phyloP scores from a whole-genome alignment of 192 early-diverging fungal genomes.

The Coemansia sp. region DNA sequence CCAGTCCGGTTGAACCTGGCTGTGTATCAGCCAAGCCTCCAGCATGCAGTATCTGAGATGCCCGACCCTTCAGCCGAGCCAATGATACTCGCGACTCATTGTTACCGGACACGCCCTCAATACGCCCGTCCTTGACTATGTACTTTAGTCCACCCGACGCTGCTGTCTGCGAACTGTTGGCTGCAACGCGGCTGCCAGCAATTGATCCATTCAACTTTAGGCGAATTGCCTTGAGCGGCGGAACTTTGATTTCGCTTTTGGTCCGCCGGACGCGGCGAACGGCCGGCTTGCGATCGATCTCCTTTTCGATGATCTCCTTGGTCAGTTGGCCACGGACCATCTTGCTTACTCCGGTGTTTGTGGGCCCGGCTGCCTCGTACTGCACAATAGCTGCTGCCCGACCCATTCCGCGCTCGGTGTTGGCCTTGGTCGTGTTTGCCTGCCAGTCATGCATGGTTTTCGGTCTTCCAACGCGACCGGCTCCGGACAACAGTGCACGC shows the following conservation, averaged over 20 bases:
- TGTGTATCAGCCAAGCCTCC: not conserved
- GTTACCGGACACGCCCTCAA: not conserved
- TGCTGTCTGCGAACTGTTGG: not conserved
- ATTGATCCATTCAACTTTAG: constrained; percentile 40
- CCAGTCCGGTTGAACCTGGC: constrained; percentile 1
- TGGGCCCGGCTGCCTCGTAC: constrained; percentile 24
- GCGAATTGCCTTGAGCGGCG: constrained; percentile 45
- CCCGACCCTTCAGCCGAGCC: not conserved
- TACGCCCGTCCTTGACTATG: constrained; percentile 19
- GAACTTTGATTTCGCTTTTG: constrained; percentile 47
- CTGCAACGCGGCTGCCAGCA: constrained; percentile 12
- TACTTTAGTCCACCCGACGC: constrained; percentile 9
- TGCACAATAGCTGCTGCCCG: constrained; percentile 26
- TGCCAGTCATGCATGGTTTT: constrained; percentile 16
- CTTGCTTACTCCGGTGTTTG: constrained; percentile 34
- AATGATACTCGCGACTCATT: not conserved
- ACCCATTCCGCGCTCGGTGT: constrained; percentile 12
- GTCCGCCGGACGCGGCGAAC: constrained; percentile 43
- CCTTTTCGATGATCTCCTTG: constrained; percentile 30
- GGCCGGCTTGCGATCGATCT: constrained; percentile 17
- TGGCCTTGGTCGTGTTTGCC: constrained; percentile 8
- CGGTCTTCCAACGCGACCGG: constrained; percentile 8
- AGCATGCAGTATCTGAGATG: not conserved
- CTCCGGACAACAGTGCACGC: constrained; percentile 16
- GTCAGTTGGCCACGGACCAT: constrained; percentile 36